Conservation (phyloP, 2,329 filamentous ascomycete genomes). For the Graphilbum fragrans region DNA sequence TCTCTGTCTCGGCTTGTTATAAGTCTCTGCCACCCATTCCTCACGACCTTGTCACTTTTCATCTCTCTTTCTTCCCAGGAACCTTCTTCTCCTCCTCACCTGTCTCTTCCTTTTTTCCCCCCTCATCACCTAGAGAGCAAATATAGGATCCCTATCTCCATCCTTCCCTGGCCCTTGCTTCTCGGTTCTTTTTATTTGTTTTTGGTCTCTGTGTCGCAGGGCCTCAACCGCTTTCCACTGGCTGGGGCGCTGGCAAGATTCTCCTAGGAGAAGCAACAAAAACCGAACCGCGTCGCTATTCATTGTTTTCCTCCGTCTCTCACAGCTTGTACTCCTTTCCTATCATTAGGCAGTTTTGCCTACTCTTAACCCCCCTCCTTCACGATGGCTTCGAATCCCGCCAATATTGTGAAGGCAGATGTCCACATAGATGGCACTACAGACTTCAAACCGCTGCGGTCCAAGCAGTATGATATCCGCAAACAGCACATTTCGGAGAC, state of each 20-base stretch:
- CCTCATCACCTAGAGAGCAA: not conserved
- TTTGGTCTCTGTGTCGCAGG: not conserved
- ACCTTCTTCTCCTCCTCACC: not conserved
- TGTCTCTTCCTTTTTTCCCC: not conserved
- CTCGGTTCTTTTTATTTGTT: not conserved
- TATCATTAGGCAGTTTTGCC: not conserved
- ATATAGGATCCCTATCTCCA: too few species aligned
- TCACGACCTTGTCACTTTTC: not conserved
- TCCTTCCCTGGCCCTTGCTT: not conserved
- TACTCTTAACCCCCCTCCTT: not conserved
- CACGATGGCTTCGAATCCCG: constrained; percentile 17
- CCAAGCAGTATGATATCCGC: constrained; percentile 37
- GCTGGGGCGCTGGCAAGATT: not conserved
- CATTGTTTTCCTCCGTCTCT: not conserved
- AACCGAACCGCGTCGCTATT: not conserved
- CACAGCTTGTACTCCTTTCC: not conserved
- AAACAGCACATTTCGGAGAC: constrained; percentile 81
- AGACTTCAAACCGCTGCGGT: constrained; percentile 40
- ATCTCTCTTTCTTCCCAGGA: not conserved
- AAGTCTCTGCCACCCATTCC: not conserved
- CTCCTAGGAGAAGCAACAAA: not conserved
- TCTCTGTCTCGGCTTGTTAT: not conserved
- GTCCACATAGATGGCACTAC: constrained; percentile 39
- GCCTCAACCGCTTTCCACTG: constrained; percentile 1
- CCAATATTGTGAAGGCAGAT: constrained; percentile 26